Percentiles rank a stretch among this genome's conserved stretches.
These are phyloP conservation scores for Nakaseomyces sp. DNA, from an alignment of 1,139 yeast genomes.

Conservation along the genomic window DNA sequence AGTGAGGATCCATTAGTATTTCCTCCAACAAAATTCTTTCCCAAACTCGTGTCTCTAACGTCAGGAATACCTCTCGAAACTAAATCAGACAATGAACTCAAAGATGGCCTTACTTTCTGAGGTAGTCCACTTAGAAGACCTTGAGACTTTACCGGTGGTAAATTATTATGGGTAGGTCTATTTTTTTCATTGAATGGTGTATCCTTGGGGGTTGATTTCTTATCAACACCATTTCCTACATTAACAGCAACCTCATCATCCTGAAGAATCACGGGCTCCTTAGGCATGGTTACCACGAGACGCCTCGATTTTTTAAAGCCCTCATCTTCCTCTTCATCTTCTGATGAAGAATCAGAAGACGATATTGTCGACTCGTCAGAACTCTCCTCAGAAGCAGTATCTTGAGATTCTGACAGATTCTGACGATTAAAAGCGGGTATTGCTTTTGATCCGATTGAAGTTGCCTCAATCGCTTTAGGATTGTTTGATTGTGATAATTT, in stretches of 20 bases:
- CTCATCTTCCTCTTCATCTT: slow-evolving; percentile 22
- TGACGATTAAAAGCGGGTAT: background rate
- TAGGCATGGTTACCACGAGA: slow-evolving; percentile 31
- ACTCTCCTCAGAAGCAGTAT: slow-evolving; percentile 6
- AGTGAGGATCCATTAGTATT: background rate
- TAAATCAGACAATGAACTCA: slow-evolving; percentile 50
- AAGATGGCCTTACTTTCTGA: slow-evolving; percentile 32
- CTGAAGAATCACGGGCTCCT: slow-evolving; percentile 8
- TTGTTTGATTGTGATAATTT: no score
- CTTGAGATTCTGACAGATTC: background rate
- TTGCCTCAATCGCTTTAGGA: no score
- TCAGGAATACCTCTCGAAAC: slow-evolving; percentile 56
- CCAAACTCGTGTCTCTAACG: slow-evolving; percentile 37
- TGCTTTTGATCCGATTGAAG: background rate
- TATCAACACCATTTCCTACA: background rate
- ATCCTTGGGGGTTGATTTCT: no score
- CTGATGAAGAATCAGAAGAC: slow-evolving; percentile 6
- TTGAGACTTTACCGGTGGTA: slow-evolving; percentile 10
- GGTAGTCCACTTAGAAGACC: slow-evolving; percentile 16
- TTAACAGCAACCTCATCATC: background rate
- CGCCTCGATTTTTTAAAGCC: slow-evolving; percentile 28
- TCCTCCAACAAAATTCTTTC: background rate
- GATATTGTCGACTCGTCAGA: slow-evolving; percentile 1
- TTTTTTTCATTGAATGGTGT: no score
- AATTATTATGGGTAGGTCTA: background rate